Evolutionary conservation across 1,284 basidiomycete species (phyloP).

Genomic region (Malassezia obtusa): DNA sequence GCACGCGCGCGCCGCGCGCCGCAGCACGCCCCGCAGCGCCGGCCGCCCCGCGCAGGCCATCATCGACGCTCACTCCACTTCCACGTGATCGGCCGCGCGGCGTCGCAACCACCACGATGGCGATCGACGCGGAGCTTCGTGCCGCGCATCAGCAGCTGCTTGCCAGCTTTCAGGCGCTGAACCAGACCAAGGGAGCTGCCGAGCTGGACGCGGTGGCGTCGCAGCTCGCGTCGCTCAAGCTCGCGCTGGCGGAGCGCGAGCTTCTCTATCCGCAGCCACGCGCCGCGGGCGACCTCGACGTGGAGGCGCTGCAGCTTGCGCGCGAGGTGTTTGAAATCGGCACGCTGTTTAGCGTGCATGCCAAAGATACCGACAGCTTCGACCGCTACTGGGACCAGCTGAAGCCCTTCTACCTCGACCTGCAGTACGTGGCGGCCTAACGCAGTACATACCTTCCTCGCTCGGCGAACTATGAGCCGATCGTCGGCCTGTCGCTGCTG

Average conservation of each 20-base stretch:
- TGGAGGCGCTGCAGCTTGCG: conserved; percentile 47
- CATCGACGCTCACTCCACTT: not conserved
- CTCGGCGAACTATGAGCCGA: conserved; percentile 74
- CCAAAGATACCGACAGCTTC: conserved; percentile 78
- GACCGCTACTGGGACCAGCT: conserved; percentile 90
- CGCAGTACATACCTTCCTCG: conserved; percentile 62
- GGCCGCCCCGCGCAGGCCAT: not conserved
- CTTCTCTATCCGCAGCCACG: conserved; percentile 57
- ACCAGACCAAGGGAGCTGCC: not conserved
- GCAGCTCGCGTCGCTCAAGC: conserved; percentile 52
- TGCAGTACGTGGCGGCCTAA: conserved; percentile 52
- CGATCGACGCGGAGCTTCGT: conserved; percentile 10
- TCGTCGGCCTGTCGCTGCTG: conserved; percentile 86
- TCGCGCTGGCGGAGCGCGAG: conserved; percentile 67
- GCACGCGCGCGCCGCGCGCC: not conserved
- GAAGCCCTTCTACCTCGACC: conserved; percentile 77
- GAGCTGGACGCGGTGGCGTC: conserved; percentile 12
- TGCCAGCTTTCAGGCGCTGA: conserved; percentile 2
- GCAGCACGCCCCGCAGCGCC: not conserved
- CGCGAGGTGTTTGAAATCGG: conserved; percentile 92
- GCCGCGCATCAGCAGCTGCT: conserved; percentile 6
- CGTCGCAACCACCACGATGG: conserved; percentile 5
- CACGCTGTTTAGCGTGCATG: conserved; percentile 80
- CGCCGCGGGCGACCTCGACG: conserved; percentile 45
- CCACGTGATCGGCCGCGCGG: conserved; percentile 10